These are phyloP conservation scores for Aureobasidium uvarum DNA, from an alignment of 2,329 filamentous ascomycete species.

Conservation along the genomic window DNA sequence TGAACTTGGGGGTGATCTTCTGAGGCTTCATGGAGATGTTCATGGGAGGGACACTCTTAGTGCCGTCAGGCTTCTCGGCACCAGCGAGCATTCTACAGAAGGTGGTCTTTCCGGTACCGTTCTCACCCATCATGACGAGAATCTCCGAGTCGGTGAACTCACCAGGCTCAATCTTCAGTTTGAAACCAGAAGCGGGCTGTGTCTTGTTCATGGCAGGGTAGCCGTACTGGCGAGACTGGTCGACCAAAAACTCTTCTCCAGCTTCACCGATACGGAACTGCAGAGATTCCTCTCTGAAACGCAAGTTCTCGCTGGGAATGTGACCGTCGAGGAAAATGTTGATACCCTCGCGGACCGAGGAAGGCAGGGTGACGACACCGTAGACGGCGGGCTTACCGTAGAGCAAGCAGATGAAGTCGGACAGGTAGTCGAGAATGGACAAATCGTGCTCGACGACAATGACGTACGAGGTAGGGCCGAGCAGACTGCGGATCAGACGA, in stretches of 20 bases:
- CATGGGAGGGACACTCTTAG: slow-evolving; percentile 79
- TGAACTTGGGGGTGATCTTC: slow-evolving; percentile 98
- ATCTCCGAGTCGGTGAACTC: slow-evolving; percentile 98
- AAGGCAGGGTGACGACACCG: slow-evolving; percentile 92
- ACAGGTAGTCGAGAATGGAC: slow-evolving; percentile 97
- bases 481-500: slow-evolving; percentile 84
- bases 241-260: slow-evolving; percentile 80
- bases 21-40: slow-evolving; percentile 99
- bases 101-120: slow-evolving; percentile 98
- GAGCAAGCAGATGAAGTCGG: slow-evolving; percentile 95
- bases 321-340: slow-evolving; percentile 99
- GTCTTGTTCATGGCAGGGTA: slow-evolving; percentile 95
- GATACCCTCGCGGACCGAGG: slow-evolving; percentile 97
- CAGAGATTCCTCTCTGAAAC: slow-evolving; percentile 94
- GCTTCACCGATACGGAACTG: slow-evolving; percentile 93
- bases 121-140: slow-evolving; percentile 99
- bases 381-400: slow-evolving; percentile 96
- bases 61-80: slow-evolving; percentile 83
- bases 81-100: slow-evolving; percentile 97
- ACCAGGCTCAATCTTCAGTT: slow-evolving; percentile 75
- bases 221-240: slow-evolving; percentile 78
- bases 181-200: slow-evolving; percentile 69
- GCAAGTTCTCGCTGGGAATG: slow-evolving; percentile 96
- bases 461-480: slow-evolving; percentile 87
- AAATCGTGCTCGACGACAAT: slow-evolving; percentile 99